A percentile compares a stretch with the other conserved stretches of the same genome.
phyloP scores from a whole-genome alignment of 2,329 filamentous ascomycete genomes.

The Diaporthe eres region DNA sequence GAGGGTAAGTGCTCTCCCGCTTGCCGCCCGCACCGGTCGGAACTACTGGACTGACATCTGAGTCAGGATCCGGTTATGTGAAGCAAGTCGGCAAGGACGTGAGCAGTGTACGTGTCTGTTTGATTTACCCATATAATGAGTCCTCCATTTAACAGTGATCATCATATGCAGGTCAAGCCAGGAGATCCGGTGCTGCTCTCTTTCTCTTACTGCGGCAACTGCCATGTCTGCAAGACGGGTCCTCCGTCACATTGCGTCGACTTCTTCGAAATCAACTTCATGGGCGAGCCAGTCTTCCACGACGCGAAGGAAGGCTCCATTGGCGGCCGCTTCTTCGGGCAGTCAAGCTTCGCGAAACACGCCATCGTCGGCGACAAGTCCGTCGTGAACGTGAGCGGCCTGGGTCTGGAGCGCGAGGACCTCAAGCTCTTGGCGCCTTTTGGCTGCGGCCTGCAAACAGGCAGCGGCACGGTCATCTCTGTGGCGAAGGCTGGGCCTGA shows the following conservation, averaged over 20 bases:
- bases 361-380: conserved; percentile 49
- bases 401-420: conserved; percentile 41
- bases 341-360: conserved; percentile 51
- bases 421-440: conserved; percentile 48
- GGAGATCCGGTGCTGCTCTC: conserved; percentile 64
- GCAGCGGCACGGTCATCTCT: conserved; percentile 51
- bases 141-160: background rate
- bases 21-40: too few species aligned
- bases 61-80: conserved; percentile 62
- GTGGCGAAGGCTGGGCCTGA: conserved; percentile 45
- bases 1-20: conserved; percentile 56
- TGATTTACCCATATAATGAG: too few species aligned
- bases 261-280: conserved; percentile 67
- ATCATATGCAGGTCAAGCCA: conserved; percentile 46
- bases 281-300: conserved; percentile 61
- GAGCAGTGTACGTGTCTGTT: conserved; percentile 47
- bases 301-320: conserved; percentile 51
- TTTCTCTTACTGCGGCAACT: conserved; percentile 61
- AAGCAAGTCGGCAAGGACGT: conserved; percentile 57
- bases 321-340: conserved; percentile 53
- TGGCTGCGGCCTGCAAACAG: conserved; percentile 52
- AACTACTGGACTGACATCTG: background rate
- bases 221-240: conserved; percentile 61
- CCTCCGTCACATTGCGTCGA: conserved; percentile 62
- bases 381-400: conserved; percentile 47